Base-by-base conservation (phyloP, 2,329 filamentous ascomycete genomes). In the Cercospora berteroae region DNA sequence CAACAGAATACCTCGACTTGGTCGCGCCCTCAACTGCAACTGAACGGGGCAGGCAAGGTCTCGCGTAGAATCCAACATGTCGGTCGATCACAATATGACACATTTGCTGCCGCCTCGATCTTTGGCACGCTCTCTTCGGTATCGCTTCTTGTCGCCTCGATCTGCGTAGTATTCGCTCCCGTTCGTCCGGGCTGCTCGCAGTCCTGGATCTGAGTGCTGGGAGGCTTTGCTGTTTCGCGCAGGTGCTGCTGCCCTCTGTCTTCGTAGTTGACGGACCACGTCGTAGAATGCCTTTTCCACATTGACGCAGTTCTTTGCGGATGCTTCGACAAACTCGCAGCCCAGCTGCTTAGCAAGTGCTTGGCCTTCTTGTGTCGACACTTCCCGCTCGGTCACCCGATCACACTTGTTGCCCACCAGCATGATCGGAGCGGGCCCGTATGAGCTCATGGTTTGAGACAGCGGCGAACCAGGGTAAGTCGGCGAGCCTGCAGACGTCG, bases 241-340 rank as follows among this genome's bases (percentile, higher is more conserved):
- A n/a, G 75, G 73, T 18, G 71, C 72, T 31, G 60, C 74, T 16
- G 73, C 74, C 71, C 92, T 87, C 81, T 97, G 93, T 74, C 91
- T 88, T 74, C 95, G 89, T 72, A 99, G 84, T 79, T 95, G 92
- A 73, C 95, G 86, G 64, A 98, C 95, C 7, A 99, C 95, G 77
- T 99, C 95, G 81, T 97, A 98, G 78, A 99, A 98, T 33, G 93
- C 94, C 84, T 96, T 98, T 80, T 97, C 95, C 63, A 97, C 94
- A 76, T 98, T 97, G 84, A 97, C 93, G 82, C 94, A 97, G 79
- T 97, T 97, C 83, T 97, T 97, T 39, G 94, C 94, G 6, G 94
- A 97, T 1, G 94, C 94, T 80, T 98, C 94, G 74, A 97, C 93
- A 75, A 98, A 98, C 74, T 97, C 94, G 81, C 95, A 98, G 70